phyloP scores from a whole-genome alignment of 495 filamentous ascomycete genomes.

The Amorphotheca resinae region DNA sequence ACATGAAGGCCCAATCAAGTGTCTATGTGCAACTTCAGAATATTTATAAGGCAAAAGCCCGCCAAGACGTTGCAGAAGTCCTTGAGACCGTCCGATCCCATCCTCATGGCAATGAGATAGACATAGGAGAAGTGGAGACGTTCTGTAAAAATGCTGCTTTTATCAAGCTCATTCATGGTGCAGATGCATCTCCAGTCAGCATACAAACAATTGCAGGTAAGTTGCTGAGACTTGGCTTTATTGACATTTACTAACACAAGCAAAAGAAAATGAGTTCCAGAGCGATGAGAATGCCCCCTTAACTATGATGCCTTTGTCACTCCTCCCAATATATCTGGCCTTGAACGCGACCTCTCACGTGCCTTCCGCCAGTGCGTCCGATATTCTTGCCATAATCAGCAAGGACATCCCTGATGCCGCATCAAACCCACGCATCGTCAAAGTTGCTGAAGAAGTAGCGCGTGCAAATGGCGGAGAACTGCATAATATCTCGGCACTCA shows the following conservation, averaged over 20 bases:
- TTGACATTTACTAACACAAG: constrained; percentile 5
- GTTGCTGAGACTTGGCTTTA: constrained; percentile 10
- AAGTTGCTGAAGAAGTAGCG: constrained; percentile 52
- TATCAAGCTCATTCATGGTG: constrained; percentile 63
- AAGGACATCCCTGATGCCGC: constrained; percentile 32
- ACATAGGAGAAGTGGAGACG: constrained; percentile 68
- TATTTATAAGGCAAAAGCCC: constrained; percentile 85
- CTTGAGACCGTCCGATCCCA: constrained; percentile 50
- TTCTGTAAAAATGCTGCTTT: constrained; percentile 96
- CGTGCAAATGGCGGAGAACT: constrained; percentile 76
- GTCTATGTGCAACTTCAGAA: constrained; percentile 90
- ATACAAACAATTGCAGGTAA: constrained; percentile 15
- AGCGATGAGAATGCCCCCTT: constrained; percentile 24
- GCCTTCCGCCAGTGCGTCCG: constrained; percentile 31
- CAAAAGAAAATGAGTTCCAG: constrained; percentile 10
- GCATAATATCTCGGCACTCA: constrained; percentile 86
- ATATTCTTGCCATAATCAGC: constrained; percentile 30
- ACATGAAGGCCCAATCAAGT: constrained; percentile 94
- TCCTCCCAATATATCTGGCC: constrained; percentile 70
- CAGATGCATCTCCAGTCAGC: constrained; percentile 19
- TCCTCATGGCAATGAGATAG: constrained; percentile 40
- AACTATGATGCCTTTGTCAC: constrained; percentile 38
- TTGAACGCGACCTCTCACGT: constrained; percentile 43
- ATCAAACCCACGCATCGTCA: constrained; percentile 31
- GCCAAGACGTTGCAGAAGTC: constrained; percentile 68